Evolutionary conservation across 108 stramenopile species (phyloP).

Genomic region (Cyclostephanos tholiformis): DNA sequence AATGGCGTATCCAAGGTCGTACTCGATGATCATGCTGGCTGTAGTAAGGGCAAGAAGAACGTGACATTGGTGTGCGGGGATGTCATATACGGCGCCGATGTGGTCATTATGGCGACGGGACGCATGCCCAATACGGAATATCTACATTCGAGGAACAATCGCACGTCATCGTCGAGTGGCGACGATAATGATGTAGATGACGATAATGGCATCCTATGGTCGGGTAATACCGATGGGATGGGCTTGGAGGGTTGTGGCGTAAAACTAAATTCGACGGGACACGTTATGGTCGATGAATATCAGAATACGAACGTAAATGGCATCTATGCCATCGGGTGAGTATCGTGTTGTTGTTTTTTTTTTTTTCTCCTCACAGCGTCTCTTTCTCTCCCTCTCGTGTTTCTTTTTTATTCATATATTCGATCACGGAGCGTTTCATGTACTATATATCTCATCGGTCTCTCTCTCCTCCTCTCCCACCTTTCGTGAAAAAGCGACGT

Average conservation of each 20-base stretch:
- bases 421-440: too few species aligned
- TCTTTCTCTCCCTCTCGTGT: too few species aligned
- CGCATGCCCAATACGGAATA: slow-evolving; percentile 58
- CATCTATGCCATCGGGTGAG: slow-evolving; percentile 86
- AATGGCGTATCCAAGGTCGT: slow-evolving; percentile 67
- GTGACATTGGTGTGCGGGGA: slow-evolving; percentile 62
- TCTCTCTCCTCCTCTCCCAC: background rate
- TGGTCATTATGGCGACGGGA: slow-evolving; percentile 84
- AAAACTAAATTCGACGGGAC: slow-evolving; percentile 28
- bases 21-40: slow-evolving; percentile 17
- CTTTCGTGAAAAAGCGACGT: slow-evolving; percentile 61
- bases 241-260: slow-evolving; percentile 74
- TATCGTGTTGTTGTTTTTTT: background rate
- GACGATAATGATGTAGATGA: slow-evolving; percentile 13
- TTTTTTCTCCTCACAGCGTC: too few species aligned
- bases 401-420: too few species aligned
- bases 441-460: too few species aligned
- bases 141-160: background rate
- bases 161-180: background rate
- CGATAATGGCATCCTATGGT: slow-evolving; percentile 30
- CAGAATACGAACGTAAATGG: slow-evolving; percentile 79
- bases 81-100: slow-evolving; percentile 68
- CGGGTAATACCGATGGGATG: slow-evolving; percentile 64
- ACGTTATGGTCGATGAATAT: slow-evolving; percentile 85
- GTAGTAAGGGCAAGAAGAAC: slow-evolving; percentile 54